phyloP scores from a whole-genome alignment of 2,329 filamentous ascomycete species.

The Myriosclerotinia scirpicola region DNA sequence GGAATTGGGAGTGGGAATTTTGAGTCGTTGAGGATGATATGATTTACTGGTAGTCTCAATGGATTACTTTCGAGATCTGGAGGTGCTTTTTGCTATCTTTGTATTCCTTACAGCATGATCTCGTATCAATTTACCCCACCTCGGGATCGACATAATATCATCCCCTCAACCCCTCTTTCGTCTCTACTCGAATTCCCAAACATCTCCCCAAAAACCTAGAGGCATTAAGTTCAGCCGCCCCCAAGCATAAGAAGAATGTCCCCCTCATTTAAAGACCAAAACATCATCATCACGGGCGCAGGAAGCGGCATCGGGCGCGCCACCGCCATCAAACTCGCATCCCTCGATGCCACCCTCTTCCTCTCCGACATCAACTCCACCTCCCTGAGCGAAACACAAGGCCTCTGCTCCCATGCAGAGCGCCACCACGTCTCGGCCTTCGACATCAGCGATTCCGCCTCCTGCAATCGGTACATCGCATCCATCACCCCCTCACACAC shows the following conservation, averaged over 20 bases:
- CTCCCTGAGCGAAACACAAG: slow-evolving; percentile 29
- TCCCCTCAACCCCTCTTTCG: too few species aligned
- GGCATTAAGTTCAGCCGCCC: neutral
- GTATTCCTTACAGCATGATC: too few species aligned
- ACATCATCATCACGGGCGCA: slow-evolving; percentile 38
- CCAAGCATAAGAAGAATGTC: neutral
- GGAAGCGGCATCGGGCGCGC: slow-evolving; percentile 38
- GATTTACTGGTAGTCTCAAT: too few species aligned
- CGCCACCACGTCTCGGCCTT: neutral
- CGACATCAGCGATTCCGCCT: slow-evolving; percentile 3
- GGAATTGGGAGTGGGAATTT: too few species aligned
- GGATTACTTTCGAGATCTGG: too few species aligned
- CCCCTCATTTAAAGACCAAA: slow-evolving; percentile 28
- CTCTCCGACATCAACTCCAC: slow-evolving; percentile 38
- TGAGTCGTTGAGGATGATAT: too few species aligned
- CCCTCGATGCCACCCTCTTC: slow-evolving; percentile 35
- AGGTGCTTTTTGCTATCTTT: too few species aligned
- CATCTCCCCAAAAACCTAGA: too few species aligned
- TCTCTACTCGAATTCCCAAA: too few species aligned
- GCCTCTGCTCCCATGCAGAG: slow-evolving; percentile 15
- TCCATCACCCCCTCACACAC: slow-evolving; percentile 25
- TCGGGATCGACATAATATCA: neutral
- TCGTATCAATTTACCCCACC: neutral
- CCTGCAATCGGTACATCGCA: slow-evolving; percentile 30
- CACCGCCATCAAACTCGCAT: slow-evolving; percentile 36